Percentiles rank a stretch among this genome's conserved stretches.
phyloP scores from a whole-genome alignment of 2,329 filamentous ascomycete genomes.

The Diaporthe capsici region DNA sequence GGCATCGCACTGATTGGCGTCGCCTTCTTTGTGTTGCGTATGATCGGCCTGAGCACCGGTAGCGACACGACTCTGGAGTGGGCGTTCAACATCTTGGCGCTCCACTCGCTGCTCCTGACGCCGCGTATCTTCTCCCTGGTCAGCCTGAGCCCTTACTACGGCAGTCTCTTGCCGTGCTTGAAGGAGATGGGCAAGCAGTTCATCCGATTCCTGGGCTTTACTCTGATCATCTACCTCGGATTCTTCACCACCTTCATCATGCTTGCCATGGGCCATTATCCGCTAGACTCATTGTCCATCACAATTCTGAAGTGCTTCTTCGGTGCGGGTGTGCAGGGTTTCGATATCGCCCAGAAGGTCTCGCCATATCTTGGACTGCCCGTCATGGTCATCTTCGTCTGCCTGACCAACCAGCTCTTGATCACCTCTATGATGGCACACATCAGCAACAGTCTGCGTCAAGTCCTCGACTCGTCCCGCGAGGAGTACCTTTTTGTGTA shows the following conservation, averaged over 20 bases:
- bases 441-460: conserved; percentile 38
- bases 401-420: conserved; percentile 37
- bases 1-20: conserved; percentile 50
- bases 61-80: conserved; percentile 16
- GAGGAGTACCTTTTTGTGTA: conserved; percentile 39
- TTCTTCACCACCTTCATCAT: conserved; percentile 38
- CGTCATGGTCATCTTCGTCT: conserved; percentile 35
- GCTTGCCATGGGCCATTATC: conserved; percentile 31
- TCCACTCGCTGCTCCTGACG: conserved; percentile 34
- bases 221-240: conserved; percentile 36
- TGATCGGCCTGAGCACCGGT: conserved; percentile 32
- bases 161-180: conserved; percentile 31
- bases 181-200: conserved; percentile 40
- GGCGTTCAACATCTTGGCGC: conserved; percentile 37
- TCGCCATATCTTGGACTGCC: conserved; percentile 37
- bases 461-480: conserved; percentile 32
- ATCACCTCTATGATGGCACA: conserved; percentile 39
- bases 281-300: conserved; percentile 32
- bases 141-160: conserved; percentile 36
- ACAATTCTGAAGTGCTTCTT: conserved; percentile 37
- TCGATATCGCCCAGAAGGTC: conserved; percentile 32
- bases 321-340: conserved; percentile 32
- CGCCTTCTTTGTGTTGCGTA: conserved; percentile 59
- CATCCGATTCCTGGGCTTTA: conserved; percentile 38
- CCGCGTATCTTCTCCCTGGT: conserved; percentile 36